Base-by-base conservation (phyloP, 2,329 filamentous ascomycete genomes). In the Zopfia rhizophila region DNA sequence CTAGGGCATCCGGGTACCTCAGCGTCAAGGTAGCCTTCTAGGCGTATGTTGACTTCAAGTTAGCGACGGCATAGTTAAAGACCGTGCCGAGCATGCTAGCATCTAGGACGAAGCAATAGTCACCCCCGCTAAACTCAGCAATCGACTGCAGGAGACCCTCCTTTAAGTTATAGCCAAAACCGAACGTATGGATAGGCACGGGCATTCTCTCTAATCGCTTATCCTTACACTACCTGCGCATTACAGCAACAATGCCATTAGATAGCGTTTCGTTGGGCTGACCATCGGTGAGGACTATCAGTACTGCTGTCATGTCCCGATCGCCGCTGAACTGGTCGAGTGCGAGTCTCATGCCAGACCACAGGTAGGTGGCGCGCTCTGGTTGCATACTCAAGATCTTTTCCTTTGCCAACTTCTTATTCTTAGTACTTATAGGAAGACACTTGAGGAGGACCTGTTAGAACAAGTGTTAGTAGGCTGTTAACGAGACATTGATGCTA, bases 321-420 rank as follows among this genome's bases (percentile, higher is more conserved):
- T 38, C 27, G 19, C 40, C 21, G 21, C 40, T 44, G 18, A 44
- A 13, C 40, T 44, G 31, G 40, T 44, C 31, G 31, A 44, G 31
- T 38, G 40, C 31, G 31, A 44, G 40, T 44, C 40, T 39, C 31
- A 38, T 44, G 39, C 40, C 31, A 19, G 40, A 44, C 40, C 31
- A 44, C 31, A 44, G 32, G 27, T 44, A 38, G 12, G 18, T 44
- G 19, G 7, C 13, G 10, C 27, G 12, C 17, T 44, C 32, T 38
- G 21, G 40, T 38, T 44, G 13, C 21, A 44, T 39, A 18, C 37
- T 39, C 16, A 39, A 32, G 19, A 39, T 38, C 21, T 44, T 44
- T 13, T 44, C 40, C 32, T 44, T 44, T 28, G 21, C 31, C 5
- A 44, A 38, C 16, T 22, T 44, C 40, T 44, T 44, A 28, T 44